phyloP scores from a whole-genome alignment of 2,329 filamentous ascomycete genomes.

The Penicillium sp. region DNA sequence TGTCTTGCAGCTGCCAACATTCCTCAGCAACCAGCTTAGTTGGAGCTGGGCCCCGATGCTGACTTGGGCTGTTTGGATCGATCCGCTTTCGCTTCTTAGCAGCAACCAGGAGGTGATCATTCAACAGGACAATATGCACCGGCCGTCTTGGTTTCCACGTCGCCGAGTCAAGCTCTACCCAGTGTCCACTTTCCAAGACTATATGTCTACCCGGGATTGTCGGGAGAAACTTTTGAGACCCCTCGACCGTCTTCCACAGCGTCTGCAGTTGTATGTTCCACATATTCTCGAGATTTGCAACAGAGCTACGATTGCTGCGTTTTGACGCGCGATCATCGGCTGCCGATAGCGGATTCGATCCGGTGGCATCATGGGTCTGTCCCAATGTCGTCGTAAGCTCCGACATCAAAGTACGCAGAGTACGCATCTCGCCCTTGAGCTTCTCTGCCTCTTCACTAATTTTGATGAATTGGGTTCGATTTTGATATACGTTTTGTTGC shows the following conservation, averaged over 20 bases:
- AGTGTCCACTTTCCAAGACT: conserved; percentile 83
- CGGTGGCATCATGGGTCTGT: conserved; percentile 43
- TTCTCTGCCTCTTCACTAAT: conserved; percentile 99
- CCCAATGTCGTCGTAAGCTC: conserved; percentile 73
- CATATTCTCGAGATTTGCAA: conserved; percentile 67
- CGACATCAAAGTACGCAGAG: conserved; percentile 82
- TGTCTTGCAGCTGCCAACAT: conserved; percentile 90
- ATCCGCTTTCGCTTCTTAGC: conserved; percentile 87
- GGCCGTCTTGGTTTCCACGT: conserved; percentile 90
- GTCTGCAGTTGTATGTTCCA: conserved; percentile 69
- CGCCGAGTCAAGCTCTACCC: conserved; percentile 95
- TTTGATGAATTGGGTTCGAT: conserved; percentile 96
- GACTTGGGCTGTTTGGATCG: conserved; percentile 55
- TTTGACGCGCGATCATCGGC: conserved; percentile 50
- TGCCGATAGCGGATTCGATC: conserved; percentile 52
- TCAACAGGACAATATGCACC: conserved; percentile 87
- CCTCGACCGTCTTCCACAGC: conserved; percentile 95
- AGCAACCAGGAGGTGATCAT: conserved; percentile 89
- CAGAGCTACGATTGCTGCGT: conserved; percentile 81
- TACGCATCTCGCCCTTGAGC: conserved; percentile 92
- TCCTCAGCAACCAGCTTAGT: conserved; percentile 87
- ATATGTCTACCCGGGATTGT: conserved; percentile 89
- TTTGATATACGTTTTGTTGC: conserved; percentile 94
- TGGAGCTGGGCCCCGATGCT: conserved; percentile 40
- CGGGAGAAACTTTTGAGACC: conserved; percentile 93